A percentile compares a stretch with the other conserved stretches of the same genome.
phyloP scores from a whole-genome alignment of 768 basidiomycete species.

The Russula lepida region DNA sequence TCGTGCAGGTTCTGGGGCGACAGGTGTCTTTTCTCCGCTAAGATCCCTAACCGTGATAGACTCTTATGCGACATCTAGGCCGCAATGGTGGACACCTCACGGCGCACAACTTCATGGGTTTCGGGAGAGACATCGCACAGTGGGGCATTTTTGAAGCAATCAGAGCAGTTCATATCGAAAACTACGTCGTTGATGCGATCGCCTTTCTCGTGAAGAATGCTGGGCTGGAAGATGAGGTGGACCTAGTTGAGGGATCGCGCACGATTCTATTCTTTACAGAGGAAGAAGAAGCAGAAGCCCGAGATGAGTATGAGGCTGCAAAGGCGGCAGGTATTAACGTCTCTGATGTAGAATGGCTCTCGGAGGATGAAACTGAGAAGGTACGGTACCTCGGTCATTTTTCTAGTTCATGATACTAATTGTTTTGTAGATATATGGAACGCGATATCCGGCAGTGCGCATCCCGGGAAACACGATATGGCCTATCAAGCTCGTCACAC shows the following conservation, averaged over 20 bases:
- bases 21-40: slow-evolving; percentile 38
- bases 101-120: slow-evolving; percentile 39
- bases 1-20: slow-evolving; percentile 60
- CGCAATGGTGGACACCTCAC: slow-evolving; percentile 76
- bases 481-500: slow-evolving; percentile 75
- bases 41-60: background rate
- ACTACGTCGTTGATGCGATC: slow-evolving; percentile 43
- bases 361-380: slow-evolving; percentile 37
- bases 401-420: background rate
- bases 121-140: slow-evolving; percentile 29
- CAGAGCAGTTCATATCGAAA: slow-evolving; percentile 47
- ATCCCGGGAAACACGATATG: slow-evolving; percentile 59
- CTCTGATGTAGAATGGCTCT: slow-evolving; percentile 38
- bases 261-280: slow-evolving; percentile 41
- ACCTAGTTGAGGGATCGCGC: slow-evolving; percentile 53
- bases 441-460: slow-evolving; percentile 44
- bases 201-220: slow-evolving; percentile 40
- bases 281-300: slow-evolving; percentile 33
- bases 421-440: slow-evolving; percentile 32
- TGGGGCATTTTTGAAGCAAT: slow-evolving; percentile 50
- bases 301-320: slow-evolving; percentile 46
- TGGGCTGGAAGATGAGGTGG: slow-evolving; percentile 42
- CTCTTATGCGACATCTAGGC: slow-evolving; percentile 32
- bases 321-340: slow-evolving; percentile 42
- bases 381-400: slow-evolving; percentile 27